These are phyloP conservation scores for Wallacemonas sp. DNA, from an alignment of 208 protist species.

Conservation along the genomic window DNA sequence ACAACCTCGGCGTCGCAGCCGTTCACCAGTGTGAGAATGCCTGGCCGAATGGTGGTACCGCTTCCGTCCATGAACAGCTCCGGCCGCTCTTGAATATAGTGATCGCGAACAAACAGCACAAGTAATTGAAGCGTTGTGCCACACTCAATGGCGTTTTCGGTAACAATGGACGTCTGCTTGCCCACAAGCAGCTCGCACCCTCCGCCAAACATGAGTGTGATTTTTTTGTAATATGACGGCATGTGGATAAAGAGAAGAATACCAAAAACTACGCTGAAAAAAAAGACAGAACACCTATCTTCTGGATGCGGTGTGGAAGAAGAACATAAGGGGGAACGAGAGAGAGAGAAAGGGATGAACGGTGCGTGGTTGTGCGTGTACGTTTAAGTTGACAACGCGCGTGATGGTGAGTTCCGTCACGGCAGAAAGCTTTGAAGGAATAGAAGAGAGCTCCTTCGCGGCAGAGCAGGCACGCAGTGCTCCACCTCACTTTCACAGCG, in stretches of 20 bases:
- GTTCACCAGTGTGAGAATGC: slow-evolving; percentile 94
- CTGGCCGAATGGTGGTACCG: slow-evolving; percentile 74
- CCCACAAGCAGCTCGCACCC: slow-evolving; percentile 86
- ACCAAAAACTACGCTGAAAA: no score
- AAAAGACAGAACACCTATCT: no score
- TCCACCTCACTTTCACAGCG: no score
- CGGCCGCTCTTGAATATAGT: slow-evolving; percentile 67
- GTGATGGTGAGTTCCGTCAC: no score
- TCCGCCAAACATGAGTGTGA: slow-evolving; percentile 59
- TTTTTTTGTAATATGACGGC: slow-evolving; percentile 21
- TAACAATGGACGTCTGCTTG: slow-evolving; percentile 35
- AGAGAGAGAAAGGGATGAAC: not conserved
- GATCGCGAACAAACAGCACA: slow-evolving; percentile 46
- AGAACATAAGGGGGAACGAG: not conserved
- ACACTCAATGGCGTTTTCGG: slow-evolving; percentile 38
- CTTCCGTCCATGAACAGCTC: slow-evolving; percentile 77
- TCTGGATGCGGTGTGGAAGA: no score
- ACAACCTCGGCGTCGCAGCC: slow-evolving; percentile 92
- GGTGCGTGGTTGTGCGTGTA: no score
- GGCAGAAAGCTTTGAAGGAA: no score
- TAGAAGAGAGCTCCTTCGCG: no score
- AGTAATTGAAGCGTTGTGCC: slow-evolving; percentile 48
- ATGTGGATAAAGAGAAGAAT: not conserved
- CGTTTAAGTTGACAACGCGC: no score
- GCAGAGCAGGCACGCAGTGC: no score